These are phyloP conservation scores for Pulveroboletus sp. DNA, from an alignment of 768 basidiomycete species.

Conservation along the genomic window DNA sequence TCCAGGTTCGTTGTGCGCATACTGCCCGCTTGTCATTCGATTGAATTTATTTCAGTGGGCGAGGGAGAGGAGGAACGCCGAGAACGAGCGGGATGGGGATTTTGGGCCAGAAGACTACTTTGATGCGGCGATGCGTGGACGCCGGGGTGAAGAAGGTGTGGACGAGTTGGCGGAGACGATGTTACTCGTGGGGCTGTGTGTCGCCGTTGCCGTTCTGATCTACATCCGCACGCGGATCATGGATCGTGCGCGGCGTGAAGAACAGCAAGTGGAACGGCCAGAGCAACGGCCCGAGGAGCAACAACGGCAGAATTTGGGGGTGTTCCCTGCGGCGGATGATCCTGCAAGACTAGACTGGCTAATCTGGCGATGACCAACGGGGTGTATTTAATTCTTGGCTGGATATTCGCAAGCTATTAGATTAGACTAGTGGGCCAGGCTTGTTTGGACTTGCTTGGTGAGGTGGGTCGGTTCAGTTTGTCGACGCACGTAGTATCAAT, in stretches of 20 bases:
- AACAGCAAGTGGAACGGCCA: constrained; percentile 38
- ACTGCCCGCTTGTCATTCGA: constrained; percentile 4
- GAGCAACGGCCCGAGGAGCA: constrained; percentile 36
- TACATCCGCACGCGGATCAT: constrained; percentile 80
- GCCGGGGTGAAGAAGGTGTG: constrained; percentile 58
- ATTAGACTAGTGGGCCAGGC: not conserved
- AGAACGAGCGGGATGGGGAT: constrained; percentile 70
- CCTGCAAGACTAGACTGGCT: constrained; percentile 67
- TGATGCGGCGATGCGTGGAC: constrained; percentile 58
- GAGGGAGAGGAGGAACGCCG: constrained; percentile 66
- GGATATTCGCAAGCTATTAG: not conserved
- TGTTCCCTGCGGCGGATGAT: constrained; percentile 64
- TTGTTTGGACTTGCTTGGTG: constrained; percentile 29
- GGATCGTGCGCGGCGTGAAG: constrained; percentile 60
- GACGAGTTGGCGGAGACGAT: constrained; percentile 82
- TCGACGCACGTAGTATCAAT: not conserved
- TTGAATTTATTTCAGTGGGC: constrained; percentile 58
- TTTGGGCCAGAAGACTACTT: constrained; percentile 83
- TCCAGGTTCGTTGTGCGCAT: constrained; percentile 50
- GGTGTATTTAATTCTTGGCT: too few relatives aligned
- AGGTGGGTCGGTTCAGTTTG: not conserved
- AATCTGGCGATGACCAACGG: constrained; percentile 37
- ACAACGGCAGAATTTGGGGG: constrained; percentile 35
- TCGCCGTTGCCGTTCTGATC: constrained; percentile 69
- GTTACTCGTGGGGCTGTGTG: constrained; percentile 69